Evolutionary conservation across 768 basidiomycete species (phyloP).

Genomic region (Tulasnella sp.): DNA sequence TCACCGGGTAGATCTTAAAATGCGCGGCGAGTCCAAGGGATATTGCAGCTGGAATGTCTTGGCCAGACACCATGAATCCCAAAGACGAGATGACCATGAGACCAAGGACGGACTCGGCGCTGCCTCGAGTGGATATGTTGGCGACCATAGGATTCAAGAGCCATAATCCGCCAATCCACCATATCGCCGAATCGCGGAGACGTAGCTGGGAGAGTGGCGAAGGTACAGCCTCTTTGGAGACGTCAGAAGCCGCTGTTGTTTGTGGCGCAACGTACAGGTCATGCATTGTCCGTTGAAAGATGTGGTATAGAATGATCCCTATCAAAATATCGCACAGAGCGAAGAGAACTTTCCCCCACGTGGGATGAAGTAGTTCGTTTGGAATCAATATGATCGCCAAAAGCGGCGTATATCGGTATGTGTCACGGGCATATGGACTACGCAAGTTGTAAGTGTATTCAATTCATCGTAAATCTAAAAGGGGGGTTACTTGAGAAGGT

Average conservation of each 20-base stretch:
- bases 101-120: slow-evolving; percentile 81
- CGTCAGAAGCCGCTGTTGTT: slow-evolving; percentile 32
- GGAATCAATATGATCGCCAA: slow-evolving; percentile 75
- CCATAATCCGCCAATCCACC: slow-evolving; percentile 54
- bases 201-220: slow-evolving; percentile 31
- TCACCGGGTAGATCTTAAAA: slow-evolving; percentile 95
- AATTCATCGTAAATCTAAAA: slow-evolving; percentile 12
- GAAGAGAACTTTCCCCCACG: slow-evolving; percentile 88
- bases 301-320: slow-evolving; percentile 53
- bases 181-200: slow-evolving; percentile 31
- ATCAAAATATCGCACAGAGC: slow-evolving; percentile 73
- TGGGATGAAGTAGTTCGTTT: slow-evolving; percentile 67
- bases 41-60: slow-evolving; percentile 58
- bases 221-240: slow-evolving; percentile 27
- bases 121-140: slow-evolving; percentile 93
- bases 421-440: slow-evolving; percentile 84
- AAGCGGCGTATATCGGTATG: slow-evolving; percentile 94
- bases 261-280: slow-evolving; percentile 6
- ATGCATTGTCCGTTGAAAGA: slow-evolving; percentile 17
- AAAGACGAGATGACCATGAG: slow-evolving; percentile 66
- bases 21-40: slow-evolving; percentile 76
- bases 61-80: slow-evolving; percentile 43
- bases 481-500: not conserved
- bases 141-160: slow-evolving; percentile 91
- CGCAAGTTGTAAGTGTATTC: slow-evolving; percentile 9